Base-by-base conservation (phyloP, 2,329 filamentous ascomycete genomes). In the Arthrinium puccinioides region DNA sequence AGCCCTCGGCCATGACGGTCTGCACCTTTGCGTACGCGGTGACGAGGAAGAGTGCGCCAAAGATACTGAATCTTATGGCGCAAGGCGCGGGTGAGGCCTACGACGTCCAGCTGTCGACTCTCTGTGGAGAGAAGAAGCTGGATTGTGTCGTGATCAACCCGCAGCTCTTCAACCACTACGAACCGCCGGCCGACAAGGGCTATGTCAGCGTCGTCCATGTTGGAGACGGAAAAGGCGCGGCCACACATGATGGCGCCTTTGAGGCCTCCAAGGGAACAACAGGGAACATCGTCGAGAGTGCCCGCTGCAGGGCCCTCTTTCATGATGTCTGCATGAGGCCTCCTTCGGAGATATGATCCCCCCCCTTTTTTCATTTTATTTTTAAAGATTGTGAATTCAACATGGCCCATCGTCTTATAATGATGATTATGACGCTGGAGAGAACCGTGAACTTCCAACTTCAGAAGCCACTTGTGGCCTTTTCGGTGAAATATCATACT, bases 111-210 rank as follows among this genome's bases (percentile, higher is more conserved):
- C 41, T 63, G 25, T 53, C 56, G 38, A 41, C 49, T 10, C 44
- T 48, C 6, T 64, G 61, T 40, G 44, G 49, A 11, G 40, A 47
- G 11, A 45, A 49, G 9, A 42, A 48, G 4, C 36, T 62, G 20
- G 49, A 45, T n/a, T 63, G 60, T 33, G 44, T 63, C n/a, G 52
- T 55, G 4, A 55, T 64, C 19, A 54, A 59, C 33, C 60, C 58
- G 9, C 56, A 61, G 32, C 36, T 62, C 18, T 56, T 61, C 39
- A 51, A 57, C 42, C 53, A 56, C 37, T 59, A 62, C 40, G 44
- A 50, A 21, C 57, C 59, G 7, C 51, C 53, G 7, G 42, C 40
- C 11, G 42, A 46, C 7, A 38, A 46, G 13, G 55, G 47, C 4
- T 48, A 49, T 32, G 16, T 40, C 10, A 49, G 45, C 16, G 31